Evolutionary conservation across 2,329 filamentous ascomycete genomes (phyloP), one percentile per base, ranked within the genome.

Genomic region (Pseudogymnoascus destructans): DNA sequence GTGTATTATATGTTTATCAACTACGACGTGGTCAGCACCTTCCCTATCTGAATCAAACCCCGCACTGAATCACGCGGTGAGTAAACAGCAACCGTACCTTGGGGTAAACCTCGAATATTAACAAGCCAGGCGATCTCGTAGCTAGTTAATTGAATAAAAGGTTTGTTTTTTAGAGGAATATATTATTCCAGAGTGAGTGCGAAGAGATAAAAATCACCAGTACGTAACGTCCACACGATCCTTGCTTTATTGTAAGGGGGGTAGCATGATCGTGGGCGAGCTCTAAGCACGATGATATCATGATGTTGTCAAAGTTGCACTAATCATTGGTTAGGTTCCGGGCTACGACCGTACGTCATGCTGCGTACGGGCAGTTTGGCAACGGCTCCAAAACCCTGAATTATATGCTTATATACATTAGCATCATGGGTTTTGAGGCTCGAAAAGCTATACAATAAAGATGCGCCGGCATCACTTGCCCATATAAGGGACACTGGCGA

Each of bases 361-460:
- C 23, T 49, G 42, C 23, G 42, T 49, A 10, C 42, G 7, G 21
- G 3, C 23, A n/a, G 11, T 3, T 15, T 49, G 7, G 17, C 11
- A 49, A 49, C 42, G 42, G 42, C n/a, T 15, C 21, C 21, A 49
- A 49, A 49, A 27, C 42, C 42, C 42, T 49, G 42, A 49, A 27
- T 49, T 55, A 32, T 55, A 55, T 55, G 52, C 52, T 55, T 25
- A 55, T 55, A 36, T 55, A 36, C 52, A 33, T 36, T 35, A 21
- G 52, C 52, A 55, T 55, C 52, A 36, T 32, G 21, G 27, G 11
- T 21, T 23, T 55, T 55, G 33, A 21, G 27, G 27, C 27, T 55
- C 1, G 27, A 32, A 55, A 10, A 55, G n/a, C 27, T n/a, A 1
- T 4, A 27, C 8, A 5, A 35, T 10, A 7, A 1, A 27, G 21